Percentiles rank a stretch among this genome's conserved stretches.
Conservation (phyloP, 805 yeast genomes). For the Candida yuanshanica region DNA sequence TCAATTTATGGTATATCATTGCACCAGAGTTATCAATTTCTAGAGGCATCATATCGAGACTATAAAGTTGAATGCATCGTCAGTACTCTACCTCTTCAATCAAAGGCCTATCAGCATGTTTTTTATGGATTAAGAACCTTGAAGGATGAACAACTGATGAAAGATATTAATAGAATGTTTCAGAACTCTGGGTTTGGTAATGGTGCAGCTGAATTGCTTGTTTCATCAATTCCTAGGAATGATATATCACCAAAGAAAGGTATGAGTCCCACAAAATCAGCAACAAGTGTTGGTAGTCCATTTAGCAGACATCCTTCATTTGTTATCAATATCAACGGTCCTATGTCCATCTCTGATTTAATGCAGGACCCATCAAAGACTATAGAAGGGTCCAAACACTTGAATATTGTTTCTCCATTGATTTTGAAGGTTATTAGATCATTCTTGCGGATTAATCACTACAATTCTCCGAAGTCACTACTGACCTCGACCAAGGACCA, state of each 20-base stretch:
- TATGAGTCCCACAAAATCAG: slow-evolving; percentile 16
- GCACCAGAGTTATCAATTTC: slow-evolving; percentile 20
- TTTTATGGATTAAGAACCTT: slow-evolving; percentile 36
- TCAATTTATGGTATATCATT: slow-evolving; percentile 28
- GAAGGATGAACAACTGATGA: slow-evolving; percentile 9
- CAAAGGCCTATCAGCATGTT: slow-evolving; percentile 38
- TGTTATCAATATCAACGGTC: slow-evolving; percentile 28
- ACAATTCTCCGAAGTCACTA: slow-evolving; percentile 4
- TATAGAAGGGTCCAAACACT: slow-evolving; percentile 23
- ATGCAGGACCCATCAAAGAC: slow-evolving; percentile 36
- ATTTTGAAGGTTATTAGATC: slow-evolving; percentile 25
- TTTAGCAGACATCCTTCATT: slow-evolving; percentile 33
- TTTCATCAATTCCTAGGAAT: slow-evolving; percentile 9
- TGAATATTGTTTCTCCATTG: slow-evolving; percentile 27
- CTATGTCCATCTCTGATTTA: slow-evolving; percentile 28
- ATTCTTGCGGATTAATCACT: slow-evolving; percentile 24
- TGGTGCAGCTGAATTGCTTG: slow-evolving; percentile 5
- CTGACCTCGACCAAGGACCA: neutral
- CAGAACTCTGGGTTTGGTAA: slow-evolving; percentile 19
- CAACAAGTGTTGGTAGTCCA: slow-evolving; percentile 28
- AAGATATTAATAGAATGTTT: slow-evolving; percentile 24
- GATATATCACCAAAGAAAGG: slow-evolving; percentile 21
- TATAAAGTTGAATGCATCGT: slow-evolving; percentile 33
- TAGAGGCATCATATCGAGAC: slow-evolving; percentile 24
- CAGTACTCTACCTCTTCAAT: slow-evolving; percentile 30